Evolutionary conservation across 2,329 filamentous ascomycete genomes (phyloP).

Genomic region (Trichophyton schoenleinii): DNA sequence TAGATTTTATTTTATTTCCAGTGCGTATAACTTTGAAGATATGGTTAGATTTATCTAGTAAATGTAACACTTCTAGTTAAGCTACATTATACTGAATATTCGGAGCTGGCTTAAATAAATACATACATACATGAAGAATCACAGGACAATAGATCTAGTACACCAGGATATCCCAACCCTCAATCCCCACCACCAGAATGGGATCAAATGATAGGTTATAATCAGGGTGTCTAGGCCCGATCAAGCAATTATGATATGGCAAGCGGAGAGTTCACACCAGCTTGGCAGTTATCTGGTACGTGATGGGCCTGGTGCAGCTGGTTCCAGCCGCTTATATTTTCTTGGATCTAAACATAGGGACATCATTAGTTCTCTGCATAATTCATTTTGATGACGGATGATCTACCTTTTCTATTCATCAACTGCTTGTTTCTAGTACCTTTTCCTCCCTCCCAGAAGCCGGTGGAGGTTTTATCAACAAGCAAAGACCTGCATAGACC

Average conservation of each 20-base stretch:
- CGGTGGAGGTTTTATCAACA: constrained; percentile 52
- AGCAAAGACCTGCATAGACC: constrained; percentile 58
- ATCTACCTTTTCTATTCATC: constrained; percentile 58
- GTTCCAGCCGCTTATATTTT: constrained; percentile 49
- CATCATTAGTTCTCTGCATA: neutral
- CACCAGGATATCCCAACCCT: too few relatives aligned
- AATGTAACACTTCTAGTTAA: too few relatives aligned
- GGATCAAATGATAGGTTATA: too few relatives aligned
- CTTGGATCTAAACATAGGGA: constrained; percentile 45
- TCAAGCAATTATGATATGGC: neutral
- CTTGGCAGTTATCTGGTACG: neutral
- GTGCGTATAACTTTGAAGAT: too few relatives aligned
- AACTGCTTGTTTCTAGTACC: constrained; percentile 58
- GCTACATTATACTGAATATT: too few relatives aligned
- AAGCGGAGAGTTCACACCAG: neutral
- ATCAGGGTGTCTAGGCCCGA: too few relatives aligned
- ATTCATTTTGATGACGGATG: neutral
- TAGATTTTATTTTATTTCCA: too few relatives aligned
- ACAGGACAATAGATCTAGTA: too few relatives aligned
- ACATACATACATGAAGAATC: too few relatives aligned
- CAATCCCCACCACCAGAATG: too few relatives aligned
- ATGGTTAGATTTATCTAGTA: too few relatives aligned
- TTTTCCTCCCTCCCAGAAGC: constrained; percentile 81
- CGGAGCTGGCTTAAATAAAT: too few relatives aligned
- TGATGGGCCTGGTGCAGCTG: neutral